Conservation (phyloP, 345 rosid genomes). For the Kandelia obovata region DNA sequence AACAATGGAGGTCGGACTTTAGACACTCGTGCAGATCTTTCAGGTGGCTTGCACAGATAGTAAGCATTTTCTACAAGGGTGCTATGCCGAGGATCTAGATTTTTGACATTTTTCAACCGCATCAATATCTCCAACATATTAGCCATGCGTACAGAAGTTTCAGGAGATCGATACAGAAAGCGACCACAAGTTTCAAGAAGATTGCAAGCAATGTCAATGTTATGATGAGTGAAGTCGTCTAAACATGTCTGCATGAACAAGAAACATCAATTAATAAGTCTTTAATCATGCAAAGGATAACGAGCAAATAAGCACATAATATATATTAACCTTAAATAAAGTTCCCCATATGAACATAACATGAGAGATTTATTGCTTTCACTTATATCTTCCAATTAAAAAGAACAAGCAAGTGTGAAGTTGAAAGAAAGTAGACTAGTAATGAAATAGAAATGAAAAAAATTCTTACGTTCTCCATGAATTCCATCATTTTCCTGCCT, state of each 20-base stretch:
- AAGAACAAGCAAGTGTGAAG: neutral
- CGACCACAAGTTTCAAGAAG: constrained; percentile 99
- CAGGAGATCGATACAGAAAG: constrained; percentile 94
- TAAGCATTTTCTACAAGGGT: constrained; percentile 99
- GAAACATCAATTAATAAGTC: neutral
- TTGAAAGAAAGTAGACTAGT: neutral
- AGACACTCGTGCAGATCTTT: constrained; percentile 86
- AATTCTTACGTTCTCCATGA: neutral
- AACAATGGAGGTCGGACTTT: constrained; percentile 91
- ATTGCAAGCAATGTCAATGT: constrained; percentile 98
- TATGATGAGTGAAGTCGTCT: constrained; percentile 98
- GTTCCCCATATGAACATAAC: neutral
- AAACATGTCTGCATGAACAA: constrained; percentile 69
- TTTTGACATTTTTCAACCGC: constrained; percentile 99
- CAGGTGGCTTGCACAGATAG: constrained; percentile 98
- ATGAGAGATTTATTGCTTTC: neutral
- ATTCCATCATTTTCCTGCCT: neutral
- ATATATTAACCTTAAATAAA: constrained; percentile 1
- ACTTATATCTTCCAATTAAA: neutral
- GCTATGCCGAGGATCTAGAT: constrained; percentile 95
- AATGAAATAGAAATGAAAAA: neutral
- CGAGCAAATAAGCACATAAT: neutral
- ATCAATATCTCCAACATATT: constrained; percentile 98
- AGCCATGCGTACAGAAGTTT: constrained; percentile 87
- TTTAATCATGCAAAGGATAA: neutral